Percentiles rank a stretch among this genome's conserved stretches.
Evolutionary conservation across 208 protist species (phyloP).

Genomic region (Wallacemonas sp.): DNA sequence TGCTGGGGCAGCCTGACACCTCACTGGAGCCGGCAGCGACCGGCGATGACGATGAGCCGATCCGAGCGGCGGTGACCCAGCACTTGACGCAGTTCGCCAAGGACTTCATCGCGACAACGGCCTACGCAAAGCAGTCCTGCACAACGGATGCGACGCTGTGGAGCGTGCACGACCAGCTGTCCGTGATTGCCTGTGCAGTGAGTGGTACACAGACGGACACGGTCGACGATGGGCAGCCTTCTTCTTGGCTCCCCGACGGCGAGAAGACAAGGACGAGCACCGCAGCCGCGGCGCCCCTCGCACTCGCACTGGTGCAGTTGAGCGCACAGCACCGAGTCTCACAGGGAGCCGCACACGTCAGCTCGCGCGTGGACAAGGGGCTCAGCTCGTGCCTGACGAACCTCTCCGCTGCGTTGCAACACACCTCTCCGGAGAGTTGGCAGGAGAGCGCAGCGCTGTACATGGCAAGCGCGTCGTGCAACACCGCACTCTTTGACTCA

Average conservation of each 20-base stretch:
- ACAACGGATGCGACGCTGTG: slow-evolving; percentile 14
- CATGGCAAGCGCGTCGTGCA: background rate
- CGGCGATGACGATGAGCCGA: slow-evolving; percentile 1
- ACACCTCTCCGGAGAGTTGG: no score
- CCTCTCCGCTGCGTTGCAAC: no score
- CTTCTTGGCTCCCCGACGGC: no score
- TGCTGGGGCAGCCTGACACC: background rate
- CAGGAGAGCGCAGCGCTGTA: background rate
- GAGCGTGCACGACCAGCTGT: background rate
- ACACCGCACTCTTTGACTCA: background rate
- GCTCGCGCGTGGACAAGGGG: background rate
- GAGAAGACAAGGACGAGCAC: background rate
- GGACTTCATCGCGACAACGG: slow-evolving; percentile 34
- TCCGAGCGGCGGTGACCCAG: slow-evolving; percentile 10
- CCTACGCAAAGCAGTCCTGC: slow-evolving; percentile 30
- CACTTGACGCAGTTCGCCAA: slow-evolving; percentile 29
- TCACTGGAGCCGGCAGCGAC: background rate
- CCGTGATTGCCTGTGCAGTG: background rate
- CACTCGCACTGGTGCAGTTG: background rate
- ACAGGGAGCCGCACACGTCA: background rate
- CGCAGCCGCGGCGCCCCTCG: background rate
- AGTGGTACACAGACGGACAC: background rate
- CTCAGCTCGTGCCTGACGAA: background rate
- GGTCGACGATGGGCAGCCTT: background rate
- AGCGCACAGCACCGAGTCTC: background rate